Evolutionary conservation across 2,329 filamentous ascomycete genomes (phyloP), one percentile per base, ranked within the genome.

Genomic region (Pseudopithomyces maydicus): DNA sequence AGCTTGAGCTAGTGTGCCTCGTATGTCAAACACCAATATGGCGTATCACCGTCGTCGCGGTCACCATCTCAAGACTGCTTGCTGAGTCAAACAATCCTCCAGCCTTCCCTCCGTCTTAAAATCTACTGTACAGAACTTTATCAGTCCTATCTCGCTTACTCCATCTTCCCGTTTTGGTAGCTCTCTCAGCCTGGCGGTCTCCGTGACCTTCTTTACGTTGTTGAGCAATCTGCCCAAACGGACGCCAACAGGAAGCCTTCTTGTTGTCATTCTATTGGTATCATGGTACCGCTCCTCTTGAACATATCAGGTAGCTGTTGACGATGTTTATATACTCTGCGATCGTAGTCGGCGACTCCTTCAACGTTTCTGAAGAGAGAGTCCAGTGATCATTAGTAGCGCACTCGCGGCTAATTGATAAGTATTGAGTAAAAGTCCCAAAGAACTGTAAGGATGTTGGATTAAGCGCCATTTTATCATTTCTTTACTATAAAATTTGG

Each of bases 241-340:
- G 23, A 75, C 68, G 3, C 74, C 51, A 48, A 69, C 50, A 66
- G 64, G 35, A 67, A 47, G 1, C 56, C 60, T 3, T 60, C 55
- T 7, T 59, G 59, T 5, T 53, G 53, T 6, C 58, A 59, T 15
- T 58, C 55, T 6, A 59, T 57, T 1, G 68, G 64, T 8, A 63
- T 65, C 23, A 32, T 61, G 15, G 52, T 70, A 35, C 44, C 66
- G 50, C 55, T 71, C 45, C 56, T 56, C 57, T 63, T 69, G 61
- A 68, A 65, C 3, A 67, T 51, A 45, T 68, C 63, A 32, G 67
- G 64, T 10, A 75, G 52, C 12, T 66, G 62, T 2, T 75, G 59
- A 23, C 68, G 70, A 42, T 77, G 73, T 61, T 79, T 77, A 56
- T 78, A 80, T 1, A 73, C 70, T 55, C 78, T 75, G 12, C 72